Base-by-base conservation (phyloP, 768 basidiomycete species). In the Rhizopogon vinicolor region DNA sequence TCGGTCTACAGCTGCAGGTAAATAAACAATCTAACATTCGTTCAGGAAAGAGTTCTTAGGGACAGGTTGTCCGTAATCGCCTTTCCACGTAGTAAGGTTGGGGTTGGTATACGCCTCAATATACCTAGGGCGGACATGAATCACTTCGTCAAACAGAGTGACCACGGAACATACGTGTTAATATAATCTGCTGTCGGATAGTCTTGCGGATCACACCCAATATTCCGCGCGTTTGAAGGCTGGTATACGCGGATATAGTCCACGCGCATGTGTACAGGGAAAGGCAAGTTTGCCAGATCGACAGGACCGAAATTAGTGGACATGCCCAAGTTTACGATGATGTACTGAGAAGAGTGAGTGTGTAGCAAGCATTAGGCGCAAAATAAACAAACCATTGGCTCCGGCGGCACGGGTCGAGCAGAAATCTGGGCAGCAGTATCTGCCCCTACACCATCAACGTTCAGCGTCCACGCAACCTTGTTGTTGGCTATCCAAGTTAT, bases 401-500 rank as follows among this genome's bases (percentile, higher is more conserved):
- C 93, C 58, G 84, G 81, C 0, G 93, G 77, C 12, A 96, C 72
- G 2, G 87, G 83, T 35, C 93, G 76, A 28, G 76, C 74, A 14
- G 81, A 78, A 37, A 95, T 86, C 55, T 88, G 64, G 1, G 80
- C 82, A 35, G 63, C 62, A 5, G 75, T 33, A 66, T 95, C 85
- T 9, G 87, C 73, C 0, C 73, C 88, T 67, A 94, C 67, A 1
- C 86, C 91, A 3, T 80, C 76, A 19, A 76, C 87, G 50, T 81
- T 78, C 53, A 95, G 65, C 4, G 88, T 91, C 93, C 93, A 94
- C 8, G 86, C 73, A 25, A 78, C 64, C 60, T 82, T 74, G 66
- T 82, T 81, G 61, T 86, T 76, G 54, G 83, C 78, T 55, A 94
- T 74, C 93, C 93, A 96, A 3, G 89, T 82, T 61, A 95, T 91